phyloP scores from a whole-genome alignment of 257 asterid species.

The Lavandula angustifolia region DNA sequence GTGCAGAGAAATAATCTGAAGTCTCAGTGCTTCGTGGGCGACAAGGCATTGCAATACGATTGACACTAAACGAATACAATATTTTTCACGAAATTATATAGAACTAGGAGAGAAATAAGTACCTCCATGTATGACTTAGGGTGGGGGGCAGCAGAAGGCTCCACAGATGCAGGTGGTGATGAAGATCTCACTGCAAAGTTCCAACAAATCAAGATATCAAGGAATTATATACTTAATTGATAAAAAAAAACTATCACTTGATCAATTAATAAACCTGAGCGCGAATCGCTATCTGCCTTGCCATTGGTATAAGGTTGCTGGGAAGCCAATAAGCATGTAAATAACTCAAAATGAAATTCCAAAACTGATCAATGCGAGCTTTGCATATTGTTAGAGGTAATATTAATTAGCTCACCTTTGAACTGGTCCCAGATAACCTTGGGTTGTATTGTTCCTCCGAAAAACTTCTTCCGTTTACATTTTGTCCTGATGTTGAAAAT shows the following conservation, averaged over 20 bases:
- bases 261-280: conserved; percentile 58
- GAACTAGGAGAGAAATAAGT: conserved; percentile 25
- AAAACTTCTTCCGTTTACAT: conserved; percentile 43
- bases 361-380: neutral
- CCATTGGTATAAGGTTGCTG: conserved; percentile 80
- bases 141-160: conserved; percentile 74
- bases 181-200: conserved; percentile 61
- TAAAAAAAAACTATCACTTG: conserved; percentile 7
- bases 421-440: conserved; percentile 44
- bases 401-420: conserved; percentile 53
- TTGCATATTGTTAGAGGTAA: conserved; percentile 3
- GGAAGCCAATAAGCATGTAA: conserved; percentile 33
- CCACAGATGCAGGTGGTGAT: conserved; percentile 67
- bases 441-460: conserved; percentile 45
- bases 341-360: conserved; percentile 25
- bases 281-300: conserved; percentile 54
- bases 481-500: conserved; percentile 57
- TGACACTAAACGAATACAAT: neutral
- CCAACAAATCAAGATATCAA: conserved; percentile 20
- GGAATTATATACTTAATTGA: neutral
- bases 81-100: neutral
- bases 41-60: neutral
- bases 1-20: neutral
- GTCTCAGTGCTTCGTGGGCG: conserved; percentile 8
- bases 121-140: conserved; percentile 93